A percentile compares a stretch with the other conserved stretches of the same genome.
phyloP scores from a whole-genome alignment of 805 yeast species.

The Wickerhamiella azymoides region DNA sequence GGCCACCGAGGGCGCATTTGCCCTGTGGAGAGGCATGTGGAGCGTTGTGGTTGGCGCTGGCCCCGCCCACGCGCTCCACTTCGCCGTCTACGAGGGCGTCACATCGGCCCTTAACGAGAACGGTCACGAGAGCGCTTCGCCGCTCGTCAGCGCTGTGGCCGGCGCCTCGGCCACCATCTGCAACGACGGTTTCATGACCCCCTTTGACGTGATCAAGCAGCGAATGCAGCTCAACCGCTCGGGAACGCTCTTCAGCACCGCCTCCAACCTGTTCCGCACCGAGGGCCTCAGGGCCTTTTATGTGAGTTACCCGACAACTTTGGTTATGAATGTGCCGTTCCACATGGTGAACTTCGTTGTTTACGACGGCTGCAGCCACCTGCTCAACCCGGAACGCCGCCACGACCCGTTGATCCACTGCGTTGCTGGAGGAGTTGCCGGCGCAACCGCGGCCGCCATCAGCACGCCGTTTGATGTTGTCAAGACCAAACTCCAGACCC shows the following conservation, averaged over 20 bases:
- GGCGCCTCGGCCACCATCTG: conserved; percentile 90
- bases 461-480: conserved; percentile 89
- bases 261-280: conserved; percentile 21
- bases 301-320: conserved; percentile 86
- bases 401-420: conserved; percentile 90
- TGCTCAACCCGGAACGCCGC: conserved; percentile 55
- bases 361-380: conserved; percentile 68
- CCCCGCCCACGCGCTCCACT: conserved; percentile 95
- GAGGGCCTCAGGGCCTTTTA: conserved; percentile 60
- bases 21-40: conserved; percentile 88
- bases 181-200: conserved; percentile 92
- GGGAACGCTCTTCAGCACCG: conserved; percentile 17
- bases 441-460: conserved; percentile 88
- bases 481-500: conserved; percentile 80
- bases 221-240: conserved; percentile 56
- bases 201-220: conserved; percentile 90
- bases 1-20: conserved; percentile 75
- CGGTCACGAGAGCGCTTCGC: conserved; percentile 45
- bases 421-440: conserved; percentile 84
- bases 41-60: conserved; percentile 96
- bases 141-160: conserved; percentile 69
- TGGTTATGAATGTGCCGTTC: conserved; percentile 84
- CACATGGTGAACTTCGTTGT: conserved; percentile 89
- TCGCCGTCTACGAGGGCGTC: conserved; percentile 80
- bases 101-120: conserved; percentile 37